These are phyloP conservation scores for Pichia sp. DNA, from an alignment of 1,139 yeast genomes.

Conservation along the genomic window DNA sequence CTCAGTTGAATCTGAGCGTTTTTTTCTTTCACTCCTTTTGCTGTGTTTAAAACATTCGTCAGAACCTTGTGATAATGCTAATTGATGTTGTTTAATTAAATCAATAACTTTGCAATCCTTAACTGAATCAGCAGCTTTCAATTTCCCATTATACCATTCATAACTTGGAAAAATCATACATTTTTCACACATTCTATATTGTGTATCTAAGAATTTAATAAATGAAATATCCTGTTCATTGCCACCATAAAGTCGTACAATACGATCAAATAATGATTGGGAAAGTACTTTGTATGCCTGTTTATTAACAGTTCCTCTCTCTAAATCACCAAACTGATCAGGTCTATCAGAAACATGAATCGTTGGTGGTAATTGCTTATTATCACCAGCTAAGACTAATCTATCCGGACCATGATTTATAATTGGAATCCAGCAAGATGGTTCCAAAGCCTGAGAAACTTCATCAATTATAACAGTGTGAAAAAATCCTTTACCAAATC, in stretches of 20 bases:
- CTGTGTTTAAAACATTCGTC: neutral
- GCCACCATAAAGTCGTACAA: slow-evolving; percentile 45
- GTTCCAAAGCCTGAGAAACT: slow-evolving; percentile 89
- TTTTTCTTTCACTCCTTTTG: slow-evolving; percentile 13
- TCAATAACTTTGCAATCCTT: slow-evolving; percentile 48
- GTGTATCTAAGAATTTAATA: slow-evolving; percentile 51
- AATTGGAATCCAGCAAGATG: slow-evolving; percentile 97
- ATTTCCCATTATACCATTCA: slow-evolving; percentile 54
- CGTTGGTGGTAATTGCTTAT: slow-evolving; percentile 81
- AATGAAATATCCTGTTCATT: slow-evolving; percentile 40
- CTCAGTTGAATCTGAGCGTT: neutral
- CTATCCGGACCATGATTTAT: slow-evolving; percentile 50
- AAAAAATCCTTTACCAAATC: slow-evolving; percentile 34
- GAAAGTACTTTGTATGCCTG: slow-evolving; percentile 36
- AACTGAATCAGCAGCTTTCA: slow-evolving; percentile 61
- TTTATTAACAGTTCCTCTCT: neutral
- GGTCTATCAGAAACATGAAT: slow-evolving; percentile 42
- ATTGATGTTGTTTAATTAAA: slow-evolving; percentile 40
- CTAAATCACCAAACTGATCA: slow-evolving; percentile 25
- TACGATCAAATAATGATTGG: slow-evolving; percentile 72
- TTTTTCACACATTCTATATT: slow-evolving; percentile 76
- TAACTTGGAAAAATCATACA: slow-evolving; percentile 79
- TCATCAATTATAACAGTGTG: slow-evolving; percentile 89
- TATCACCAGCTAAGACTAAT: slow-evolving; percentile 78
- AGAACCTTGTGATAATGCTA: neutral